A percentile compares a stretch with the other conserved stretches of the same genome.
phyloP scores from a whole-genome alignment of 2,329 filamentous ascomycete genomes.

The Coniochaeta prunicola region DNA sequence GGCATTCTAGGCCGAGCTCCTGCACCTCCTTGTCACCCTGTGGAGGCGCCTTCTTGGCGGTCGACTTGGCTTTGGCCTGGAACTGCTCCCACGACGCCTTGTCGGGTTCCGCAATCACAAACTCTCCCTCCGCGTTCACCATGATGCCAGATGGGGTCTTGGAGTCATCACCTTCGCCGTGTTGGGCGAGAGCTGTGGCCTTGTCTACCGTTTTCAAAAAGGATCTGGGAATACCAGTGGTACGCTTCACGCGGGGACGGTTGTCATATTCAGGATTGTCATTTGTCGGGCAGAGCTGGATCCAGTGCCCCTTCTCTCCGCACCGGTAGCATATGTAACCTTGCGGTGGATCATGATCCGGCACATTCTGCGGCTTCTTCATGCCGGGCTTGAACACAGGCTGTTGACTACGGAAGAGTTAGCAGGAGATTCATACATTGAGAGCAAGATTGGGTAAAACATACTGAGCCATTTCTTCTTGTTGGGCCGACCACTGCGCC shows the following conservation, averaged over 20 bases:
- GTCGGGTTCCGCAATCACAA: constrained; percentile 92
- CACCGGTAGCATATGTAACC: constrained; percentile 97
- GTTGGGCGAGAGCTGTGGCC: constrained; percentile 65
- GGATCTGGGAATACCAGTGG: constrained; percentile 91
- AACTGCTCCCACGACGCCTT: constrained; percentile 95
- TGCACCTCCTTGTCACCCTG: constrained; percentile 73
- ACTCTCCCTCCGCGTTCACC: constrained; percentile 96
- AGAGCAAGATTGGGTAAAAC: constrained; percentile 19
- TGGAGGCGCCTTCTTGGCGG: constrained; percentile 69
- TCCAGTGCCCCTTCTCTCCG: constrained; percentile 98
- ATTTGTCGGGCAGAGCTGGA: constrained; percentile 96
- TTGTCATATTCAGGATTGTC: constrained; percentile 95
- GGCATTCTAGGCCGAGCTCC: constrained; percentile 83
- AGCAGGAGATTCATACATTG: constrained; percentile 12
- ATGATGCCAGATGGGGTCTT: constrained; percentile 86
- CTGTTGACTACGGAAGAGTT: constrained; percentile 44
- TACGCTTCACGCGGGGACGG: constrained; percentile 86
- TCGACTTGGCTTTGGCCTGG: constrained; percentile 86
- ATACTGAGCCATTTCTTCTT: constrained; percentile 84
- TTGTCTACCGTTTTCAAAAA: constrained; percentile 96
- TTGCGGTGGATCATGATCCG: constrained; percentile 85
- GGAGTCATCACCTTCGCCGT: constrained; percentile 66
- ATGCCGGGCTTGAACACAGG: constrained; percentile 51
- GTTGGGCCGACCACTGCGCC: constrained; percentile 87
- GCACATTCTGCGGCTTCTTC: constrained; percentile 69